Conservation (phyloP, 805 yeast species). For the Candida rishiriensis region DNA sequence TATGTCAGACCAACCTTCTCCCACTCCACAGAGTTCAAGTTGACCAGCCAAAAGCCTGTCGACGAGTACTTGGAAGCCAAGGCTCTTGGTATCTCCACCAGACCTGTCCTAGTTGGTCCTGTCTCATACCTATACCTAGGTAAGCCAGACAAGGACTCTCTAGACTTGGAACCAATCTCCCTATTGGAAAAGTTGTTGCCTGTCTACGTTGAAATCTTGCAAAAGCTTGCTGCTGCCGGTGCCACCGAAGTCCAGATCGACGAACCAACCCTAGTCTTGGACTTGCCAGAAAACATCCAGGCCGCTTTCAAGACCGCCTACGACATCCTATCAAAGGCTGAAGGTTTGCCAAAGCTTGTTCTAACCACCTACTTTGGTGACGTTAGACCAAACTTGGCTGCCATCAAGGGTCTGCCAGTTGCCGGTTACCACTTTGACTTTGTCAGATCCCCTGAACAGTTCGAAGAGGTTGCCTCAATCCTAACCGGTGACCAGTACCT, state of each 20-base stretch:
- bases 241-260: conserved; percentile 94
- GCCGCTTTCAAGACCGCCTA: conserved; percentile 87
- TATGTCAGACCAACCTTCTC: conserved; percentile 99
- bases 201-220: conserved; percentile 83
- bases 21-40: conserved; percentile 90
- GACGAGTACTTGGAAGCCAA: conserved; percentile 98
- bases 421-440: conserved; percentile 96
- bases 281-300: conserved; percentile 79
- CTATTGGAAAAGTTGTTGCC: conserved; percentile 88
- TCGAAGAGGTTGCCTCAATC: conserved; percentile 71
- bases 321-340: conserved; percentile 63
- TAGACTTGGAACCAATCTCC: conserved; percentile 89
- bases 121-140: conserved; percentile 92
- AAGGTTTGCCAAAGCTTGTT: conserved; percentile 71
- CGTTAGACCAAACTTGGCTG: conserved; percentile 90
- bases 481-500: conserved; percentile 68
- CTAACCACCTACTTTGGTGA: conserved; percentile 97
- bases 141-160: conserved; percentile 97
- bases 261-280: conserved; percentile 95
- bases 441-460: conserved; percentile 94
- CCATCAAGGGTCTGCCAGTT: conserved; percentile 87
- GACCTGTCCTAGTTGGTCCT: conserved; percentile 97
- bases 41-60: conserved; percentile 94
- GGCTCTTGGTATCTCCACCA: conserved; percentile 90
- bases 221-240: conserved; percentile 89